phyloP scores from a whole-genome alignment of 768 basidiomycete genomes.

The Tylopilus plumbeoviolaceoides region DNA sequence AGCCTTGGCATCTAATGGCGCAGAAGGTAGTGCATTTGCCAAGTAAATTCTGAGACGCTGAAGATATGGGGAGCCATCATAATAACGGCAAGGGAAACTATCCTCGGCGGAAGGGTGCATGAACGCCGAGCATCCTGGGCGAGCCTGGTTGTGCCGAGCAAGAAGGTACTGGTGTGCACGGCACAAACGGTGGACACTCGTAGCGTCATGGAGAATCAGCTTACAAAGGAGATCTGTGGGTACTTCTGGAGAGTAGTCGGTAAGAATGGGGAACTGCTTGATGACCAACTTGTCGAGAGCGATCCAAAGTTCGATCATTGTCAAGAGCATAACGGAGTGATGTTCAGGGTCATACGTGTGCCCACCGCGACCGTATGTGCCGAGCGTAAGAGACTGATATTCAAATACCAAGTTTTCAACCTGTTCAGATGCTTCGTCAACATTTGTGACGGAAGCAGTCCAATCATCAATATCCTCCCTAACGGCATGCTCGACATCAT shows the following conservation, averaged over 20 bases:
- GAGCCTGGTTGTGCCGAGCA: neutral
- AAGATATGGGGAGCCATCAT: neutral
- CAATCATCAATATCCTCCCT: neutral
- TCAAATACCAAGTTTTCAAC: neutral
- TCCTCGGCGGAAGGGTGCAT: neutral
- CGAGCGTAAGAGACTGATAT: neutral
- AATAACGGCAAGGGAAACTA: neutral
- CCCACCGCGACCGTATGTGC: neutral
- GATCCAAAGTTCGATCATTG: neutral
- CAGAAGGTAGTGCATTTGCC: too few relatives aligned
- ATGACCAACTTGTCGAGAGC: neutral
- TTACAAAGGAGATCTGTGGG: neutral
- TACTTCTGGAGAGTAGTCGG: neutral
- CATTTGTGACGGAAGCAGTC: neutral
- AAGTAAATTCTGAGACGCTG: neutral
- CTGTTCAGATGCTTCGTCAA: neutral
- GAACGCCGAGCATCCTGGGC: neutral
- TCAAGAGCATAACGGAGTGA: neutral
- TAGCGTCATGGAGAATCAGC: neutral
- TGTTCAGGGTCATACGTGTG: neutral
- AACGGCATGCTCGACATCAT: neutral
- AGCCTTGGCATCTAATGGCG: neutral
- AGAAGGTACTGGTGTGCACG: neutral
- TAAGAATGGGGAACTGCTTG: neutral
- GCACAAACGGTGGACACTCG: neutral